Evolutionary conservation across 2,329 filamentous ascomycete genomes (phyloP).

Genomic region (Boeremia lycopersici): DNA sequence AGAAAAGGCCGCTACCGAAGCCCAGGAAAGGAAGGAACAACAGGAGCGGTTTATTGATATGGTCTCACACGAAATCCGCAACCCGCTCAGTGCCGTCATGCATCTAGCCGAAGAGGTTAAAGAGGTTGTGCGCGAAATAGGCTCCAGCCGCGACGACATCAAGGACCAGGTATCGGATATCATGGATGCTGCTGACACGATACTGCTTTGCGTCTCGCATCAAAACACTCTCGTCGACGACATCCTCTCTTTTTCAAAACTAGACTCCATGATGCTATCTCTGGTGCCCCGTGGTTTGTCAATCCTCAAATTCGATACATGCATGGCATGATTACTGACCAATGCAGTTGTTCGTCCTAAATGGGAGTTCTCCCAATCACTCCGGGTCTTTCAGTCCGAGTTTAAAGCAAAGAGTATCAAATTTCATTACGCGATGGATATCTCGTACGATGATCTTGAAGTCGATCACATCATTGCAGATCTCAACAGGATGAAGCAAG

Average conservation of each 20-base stretch:
- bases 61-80: conserved; percentile 51
- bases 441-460: conserved; percentile 46
- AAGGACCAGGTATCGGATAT: conserved; percentile 36
- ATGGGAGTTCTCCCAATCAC: conserved; percentile 45
- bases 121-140: conserved; percentile 38
- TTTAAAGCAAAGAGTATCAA: conserved; percentile 47
- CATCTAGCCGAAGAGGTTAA: conserved; percentile 53
- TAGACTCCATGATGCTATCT: conserved; percentile 54
- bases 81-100: conserved; percentile 48
- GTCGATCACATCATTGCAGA: conserved; percentile 49
- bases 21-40: conserved; percentile 52
- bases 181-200: conserved; percentile 47
- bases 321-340: conserved; percentile 1
- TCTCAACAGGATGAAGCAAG: conserved; percentile 47
- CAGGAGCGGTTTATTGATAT: conserved; percentile 56
- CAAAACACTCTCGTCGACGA: conserved; percentile 56
- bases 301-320: conserved; percentile 1
- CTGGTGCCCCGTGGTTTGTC: conserved; percentile 39
- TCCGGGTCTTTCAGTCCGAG: conserved; percentile 51
- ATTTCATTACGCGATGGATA: conserved; percentile 50
- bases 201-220: conserved; percentile 52
- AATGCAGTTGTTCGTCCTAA: conserved; percentile 39
- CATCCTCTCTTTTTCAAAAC: conserved; percentile 55
- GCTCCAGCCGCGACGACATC: conserved; percentile 19
- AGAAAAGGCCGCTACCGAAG: conserved; percentile 51